These are phyloP conservation scores for Neurospora cerealis DNA, from an alignment of 495 filamentous ascomycete species.

Conservation along the genomic window DNA sequence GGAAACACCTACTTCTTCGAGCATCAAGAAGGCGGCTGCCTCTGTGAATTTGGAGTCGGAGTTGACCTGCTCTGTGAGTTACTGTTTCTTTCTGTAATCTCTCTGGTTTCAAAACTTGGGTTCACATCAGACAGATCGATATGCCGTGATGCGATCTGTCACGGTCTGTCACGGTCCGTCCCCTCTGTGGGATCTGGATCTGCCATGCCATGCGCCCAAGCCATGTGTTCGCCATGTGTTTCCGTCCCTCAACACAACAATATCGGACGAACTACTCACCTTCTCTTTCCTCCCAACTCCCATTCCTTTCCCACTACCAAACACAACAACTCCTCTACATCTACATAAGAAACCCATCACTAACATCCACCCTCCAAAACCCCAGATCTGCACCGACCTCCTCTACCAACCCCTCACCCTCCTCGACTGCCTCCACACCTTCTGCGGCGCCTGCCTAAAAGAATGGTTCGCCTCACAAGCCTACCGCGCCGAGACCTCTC, in stretches of 20 bases:
- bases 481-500: constrained; percentile 32
- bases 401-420: constrained; percentile 93
- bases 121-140: no score
- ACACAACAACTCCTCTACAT: not conserved
- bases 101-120: no score
- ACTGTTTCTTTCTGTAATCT: no score
- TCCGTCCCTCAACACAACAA: not conserved
- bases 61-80: constrained; percentile 78
- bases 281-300: not conserved
- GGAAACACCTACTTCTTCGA: not conserved
- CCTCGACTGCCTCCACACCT: constrained; percentile 95
- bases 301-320: no score
- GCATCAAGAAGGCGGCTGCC: not conserved
- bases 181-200: not conserved
- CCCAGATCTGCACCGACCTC: constrained; percentile 92
- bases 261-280: not conserved
- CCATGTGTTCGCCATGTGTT: not conserved
- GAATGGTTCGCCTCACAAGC: constrained; percentile 76
- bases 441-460: constrained; percentile 89
- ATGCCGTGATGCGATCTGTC: not conserved
- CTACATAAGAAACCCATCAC: not conserved
- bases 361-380: not conserved
- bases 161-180: not conserved
- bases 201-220: not conserved
- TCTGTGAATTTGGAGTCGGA: constrained; percentile 70